Evolutionary conservation across 768 basidiomycete genomes (phyloP), one percentile per base, ranked within the genome.

Genomic region (Leccinum variicolor): DNA sequence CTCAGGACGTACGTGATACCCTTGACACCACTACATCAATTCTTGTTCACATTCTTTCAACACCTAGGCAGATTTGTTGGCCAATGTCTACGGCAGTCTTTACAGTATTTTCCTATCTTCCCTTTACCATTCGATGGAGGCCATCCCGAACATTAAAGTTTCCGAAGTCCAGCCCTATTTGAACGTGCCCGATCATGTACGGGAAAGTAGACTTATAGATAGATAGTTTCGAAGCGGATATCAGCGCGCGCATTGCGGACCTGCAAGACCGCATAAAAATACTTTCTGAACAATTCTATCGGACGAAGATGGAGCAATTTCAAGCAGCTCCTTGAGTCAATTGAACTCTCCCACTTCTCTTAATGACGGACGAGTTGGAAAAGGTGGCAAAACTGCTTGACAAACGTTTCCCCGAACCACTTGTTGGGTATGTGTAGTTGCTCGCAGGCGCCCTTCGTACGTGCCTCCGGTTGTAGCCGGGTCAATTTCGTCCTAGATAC

Each of bases 281-380:
- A 41, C 79, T 90, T 1, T 76, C 87, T 3, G 77, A 76, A 6
- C 76, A 84, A 9, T 84, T 79, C 74, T 92, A 88, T 66, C 82
- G 81, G 15, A 70, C 74, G 54, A 87, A 84, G 73, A 80, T 84
- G 62, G 77, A 81, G 45, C 84, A 87, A 63, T 76, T 90, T 64
- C 83, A 84, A 62, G 74, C 82, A 3, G 75, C 84, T 6, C 89
- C 89, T 4, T 90, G 90, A 1, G 87, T 89, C 13, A 93, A 94
- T 65, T 79, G 87, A 43, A 91, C 93, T 0, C 74, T 92, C 34
- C 92, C 93, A 1, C 74, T 95, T 36, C 74, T 96, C 28, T 72
- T 90, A 28, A 84, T 96, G 83, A 92, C 91, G 4, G 88, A 90
- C 49, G 95, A 96, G 74, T 74, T 97, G 2, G 93, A 96, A 78